phyloP scores from a whole-genome alignment of 73 alveolate genomes.

The Uronychia binucleata region DNA sequence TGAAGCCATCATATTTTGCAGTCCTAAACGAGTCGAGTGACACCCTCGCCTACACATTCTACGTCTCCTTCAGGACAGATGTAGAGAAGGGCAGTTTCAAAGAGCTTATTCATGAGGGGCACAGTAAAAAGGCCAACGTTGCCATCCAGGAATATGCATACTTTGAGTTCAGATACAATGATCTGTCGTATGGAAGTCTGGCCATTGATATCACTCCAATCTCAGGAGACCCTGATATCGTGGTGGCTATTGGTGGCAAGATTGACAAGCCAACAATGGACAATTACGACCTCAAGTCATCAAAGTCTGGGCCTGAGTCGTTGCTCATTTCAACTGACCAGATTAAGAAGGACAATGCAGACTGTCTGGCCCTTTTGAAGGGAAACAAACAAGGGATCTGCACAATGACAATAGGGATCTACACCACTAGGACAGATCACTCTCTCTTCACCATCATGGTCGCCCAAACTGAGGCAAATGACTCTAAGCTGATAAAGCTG shows the following conservation, averaged over 20 bases:
- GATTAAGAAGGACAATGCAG: background rate
- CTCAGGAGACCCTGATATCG: background rate
- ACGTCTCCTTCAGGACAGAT: background rate
- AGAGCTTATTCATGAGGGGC: background rate
- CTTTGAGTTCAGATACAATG: background rate
- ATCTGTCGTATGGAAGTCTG: background rate
- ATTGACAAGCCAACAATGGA: background rate
- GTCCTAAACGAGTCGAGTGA: background rate
- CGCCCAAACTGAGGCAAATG: background rate
- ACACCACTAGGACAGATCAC: background rate
- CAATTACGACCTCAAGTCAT: background rate
- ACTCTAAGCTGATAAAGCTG: background rate
- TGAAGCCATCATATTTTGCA: background rate
- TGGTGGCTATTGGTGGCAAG: background rate
- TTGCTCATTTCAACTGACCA: background rate
- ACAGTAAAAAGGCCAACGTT: background rate
- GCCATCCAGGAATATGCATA: background rate
- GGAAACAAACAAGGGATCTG: background rate
- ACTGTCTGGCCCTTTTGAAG: background rate
- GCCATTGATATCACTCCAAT: background rate
- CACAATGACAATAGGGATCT: background rate
- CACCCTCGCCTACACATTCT: background rate
- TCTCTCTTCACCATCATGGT: background rate
- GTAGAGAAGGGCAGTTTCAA: background rate
- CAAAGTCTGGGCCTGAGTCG: background rate